Evolutionary conservation across 108 stramenopile species (phyloP), one percentile per base, ranked within the genome.

Genomic region (Cyclostephanos invisitatus): DNA sequence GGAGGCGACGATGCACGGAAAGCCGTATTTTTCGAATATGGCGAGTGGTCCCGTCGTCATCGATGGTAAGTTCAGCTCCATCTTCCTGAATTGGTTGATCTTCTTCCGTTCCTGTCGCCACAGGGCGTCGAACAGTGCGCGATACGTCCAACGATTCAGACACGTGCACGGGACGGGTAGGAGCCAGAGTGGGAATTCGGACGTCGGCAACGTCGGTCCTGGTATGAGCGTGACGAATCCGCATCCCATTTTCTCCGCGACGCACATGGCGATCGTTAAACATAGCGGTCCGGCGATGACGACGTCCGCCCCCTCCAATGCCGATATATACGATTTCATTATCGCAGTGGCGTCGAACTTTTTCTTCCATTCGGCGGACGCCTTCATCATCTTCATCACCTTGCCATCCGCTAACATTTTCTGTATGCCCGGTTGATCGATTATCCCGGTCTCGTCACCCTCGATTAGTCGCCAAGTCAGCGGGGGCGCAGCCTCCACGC

Each of bases 251-350:
- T 57, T 25, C 27, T 57, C 56, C 22, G 56, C 56, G 25, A 57
- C 56, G 25, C 56, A 57, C 17, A 29, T 29, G 27, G 56, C 27
- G 15, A 15, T 27, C 29, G 56, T 35, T 14, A 57, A 14, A 27
- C 28, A 57, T 1, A 57, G 56, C 10, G 15, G 7, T 57, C 56
- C 56, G 1, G 56, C 27, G 3, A 57, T 17, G 25, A 57, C 29
- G 29, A 57, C 17, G 27, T 57, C 56, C 4, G 56, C 22, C 17
- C 56, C 56, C 27, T 57, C 56, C 56, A 57, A 28, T 4, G 56
- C 56, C 27, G 56, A n/a, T 2, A 57, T 17, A 29, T 57, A 57
- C 7, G 56, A 57, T 12, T 4, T 29, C 56, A 57, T 29, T 12
- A 57, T 57, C 29, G 27, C n/a, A 12, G 12, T 1, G 29, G 14